Percentiles rank a stretch among this genome's conserved stretches.
Conservation (phyloP, 2,329 filamentous ascomycete species). For the Ceratocystis cacaofunesta region DNA sequence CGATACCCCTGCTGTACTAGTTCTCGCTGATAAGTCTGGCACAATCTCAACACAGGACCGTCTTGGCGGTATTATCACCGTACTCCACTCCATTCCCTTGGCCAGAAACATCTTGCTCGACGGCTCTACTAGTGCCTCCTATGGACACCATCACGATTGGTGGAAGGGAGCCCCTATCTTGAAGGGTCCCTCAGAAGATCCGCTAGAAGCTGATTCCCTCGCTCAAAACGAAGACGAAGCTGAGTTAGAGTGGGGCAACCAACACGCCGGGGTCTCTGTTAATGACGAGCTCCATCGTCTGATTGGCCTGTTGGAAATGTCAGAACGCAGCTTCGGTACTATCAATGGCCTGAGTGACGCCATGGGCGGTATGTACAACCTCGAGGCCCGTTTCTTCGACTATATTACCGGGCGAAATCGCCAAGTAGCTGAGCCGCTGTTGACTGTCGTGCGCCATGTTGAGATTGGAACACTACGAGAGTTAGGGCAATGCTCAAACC, state of each 20-base stretch:
- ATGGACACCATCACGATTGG: slow-evolving; percentile 44
- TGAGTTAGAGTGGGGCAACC: slow-evolving; percentile 6
- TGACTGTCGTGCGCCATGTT: slow-evolving; percentile 23
- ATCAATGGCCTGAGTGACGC: slow-evolving; percentile 32
- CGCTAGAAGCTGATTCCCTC: background rate
- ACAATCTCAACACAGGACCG: slow-evolving; percentile 27
- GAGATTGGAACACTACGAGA: background rate
- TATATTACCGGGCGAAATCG: slow-evolving; percentile 24
- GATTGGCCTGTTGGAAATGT: slow-evolving; percentile 47
- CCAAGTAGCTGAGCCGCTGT: slow-evolving; percentile 23
- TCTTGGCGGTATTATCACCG: slow-evolving; percentile 41
- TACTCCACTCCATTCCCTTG: slow-evolving; percentile 45
- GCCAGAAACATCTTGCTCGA: slow-evolving; percentile 40
- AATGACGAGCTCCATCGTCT: slow-evolving; percentile 44
- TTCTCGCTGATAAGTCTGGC: slow-evolving; percentile 18
- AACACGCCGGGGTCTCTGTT: slow-evolving; percentile 24
- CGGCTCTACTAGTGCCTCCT: slow-evolving; percentile 30
- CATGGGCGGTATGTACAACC: slow-evolving; percentile 19
- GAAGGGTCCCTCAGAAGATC: background rate
- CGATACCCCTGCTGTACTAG: slow-evolving; percentile 38
- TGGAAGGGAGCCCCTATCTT: slow-evolving; percentile 35
- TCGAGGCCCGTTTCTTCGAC: slow-evolving; percentile 29
- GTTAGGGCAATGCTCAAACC: background rate
- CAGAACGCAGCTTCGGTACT: slow-evolving; percentile 45
- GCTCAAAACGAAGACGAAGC: background rate